Evolutionary conservation across 2,329 filamentous ascomycete species (phyloP).

Genomic region (Pestalotiopsis sp.): DNA sequence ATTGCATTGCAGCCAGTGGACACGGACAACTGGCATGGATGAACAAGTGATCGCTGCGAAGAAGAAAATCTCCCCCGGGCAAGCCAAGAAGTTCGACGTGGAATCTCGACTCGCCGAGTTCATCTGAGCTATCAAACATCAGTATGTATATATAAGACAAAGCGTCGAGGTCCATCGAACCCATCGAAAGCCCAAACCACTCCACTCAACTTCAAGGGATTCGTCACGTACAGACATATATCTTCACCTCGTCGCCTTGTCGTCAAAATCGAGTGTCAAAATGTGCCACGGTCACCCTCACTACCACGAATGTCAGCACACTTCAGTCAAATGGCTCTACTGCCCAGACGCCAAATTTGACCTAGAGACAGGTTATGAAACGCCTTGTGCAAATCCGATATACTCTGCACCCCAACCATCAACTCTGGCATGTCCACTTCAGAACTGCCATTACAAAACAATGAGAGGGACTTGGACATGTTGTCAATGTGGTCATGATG

Average conservation of each 20-base stretch:
- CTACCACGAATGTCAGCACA: constrained; percentile 54
- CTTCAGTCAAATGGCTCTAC: constrained; percentile 59
- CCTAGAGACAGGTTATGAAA: constrained; percentile 50
- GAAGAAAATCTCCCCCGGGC: constrained; percentile 2
- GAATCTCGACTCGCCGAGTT: neutral
- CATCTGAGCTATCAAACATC: neutral
- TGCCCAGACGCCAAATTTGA: constrained; percentile 53
- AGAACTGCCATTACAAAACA: constrained; percentile 53
- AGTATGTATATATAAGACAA: constrained; percentile 17
- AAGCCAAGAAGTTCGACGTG: constrained; percentile 26
- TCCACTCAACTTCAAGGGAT: constrained; percentile 1
- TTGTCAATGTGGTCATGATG: constrained; percentile 53
- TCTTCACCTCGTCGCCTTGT: neutral
- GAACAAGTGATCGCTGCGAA: neutral
- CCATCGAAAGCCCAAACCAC: neutral
- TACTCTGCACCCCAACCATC: constrained; percentile 49
- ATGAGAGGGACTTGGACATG: constrained; percentile 57
- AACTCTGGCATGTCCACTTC: constrained; percentile 48
- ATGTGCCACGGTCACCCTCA: constrained; percentile 61
- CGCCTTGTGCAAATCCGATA: constrained; percentile 50
- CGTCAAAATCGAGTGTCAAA: constrained; percentile 19
- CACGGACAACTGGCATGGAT: constrained; percentile 6
- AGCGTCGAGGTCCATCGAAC: neutral
- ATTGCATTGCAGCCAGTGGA: neutral
- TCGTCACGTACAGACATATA: neutral